phyloP scores from a whole-genome alignment of 2,329 filamentous ascomycete species.

The Fusarium paranaense region DNA sequence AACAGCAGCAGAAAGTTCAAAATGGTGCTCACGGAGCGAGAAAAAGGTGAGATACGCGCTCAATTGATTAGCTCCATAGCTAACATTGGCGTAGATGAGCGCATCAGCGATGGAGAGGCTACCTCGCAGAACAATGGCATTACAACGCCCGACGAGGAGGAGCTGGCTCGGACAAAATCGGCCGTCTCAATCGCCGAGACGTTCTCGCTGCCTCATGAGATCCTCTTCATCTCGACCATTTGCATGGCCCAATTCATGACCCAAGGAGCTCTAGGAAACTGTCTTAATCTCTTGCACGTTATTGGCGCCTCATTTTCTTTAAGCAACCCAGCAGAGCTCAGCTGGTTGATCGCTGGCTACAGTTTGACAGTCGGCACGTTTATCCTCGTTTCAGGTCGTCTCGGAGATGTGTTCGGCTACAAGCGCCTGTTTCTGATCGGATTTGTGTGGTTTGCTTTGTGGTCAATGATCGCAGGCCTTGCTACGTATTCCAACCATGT shows the following conservation, averaged over 20 bases:
- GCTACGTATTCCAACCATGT: constrained; percentile 53
- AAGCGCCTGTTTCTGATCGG: constrained; percentile 66
- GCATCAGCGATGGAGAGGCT: constrained; percentile 16
- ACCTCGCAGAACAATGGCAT: constrained; percentile 24
- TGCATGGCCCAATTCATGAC: constrained; percentile 44
- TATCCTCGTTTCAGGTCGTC: constrained; percentile 66
- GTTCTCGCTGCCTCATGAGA: constrained; percentile 28
- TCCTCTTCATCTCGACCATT: constrained; percentile 34
- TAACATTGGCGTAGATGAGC: constrained; percentile 3
- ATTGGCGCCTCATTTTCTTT: constrained; percentile 37
- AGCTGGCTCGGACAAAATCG: constrained; percentile 33
- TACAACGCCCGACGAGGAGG: constrained; percentile 31
- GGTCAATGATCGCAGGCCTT: constrained; percentile 61
- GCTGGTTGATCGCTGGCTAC: constrained; percentile 70
- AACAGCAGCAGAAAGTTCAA: neutral
- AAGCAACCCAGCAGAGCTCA: constrained; percentile 35
- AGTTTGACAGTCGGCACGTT: constrained; percentile 67
- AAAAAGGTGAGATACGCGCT: neutral
- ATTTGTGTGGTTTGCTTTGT: constrained; percentile 65
- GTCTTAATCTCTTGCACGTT: constrained; percentile 38
- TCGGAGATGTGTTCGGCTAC: constrained; percentile 70
- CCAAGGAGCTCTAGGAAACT: constrained; percentile 39
- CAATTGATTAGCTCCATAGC: accelerated
- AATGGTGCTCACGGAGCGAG: constrained; percentile 7
- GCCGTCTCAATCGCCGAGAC: constrained; percentile 37